A percentile compares a stretch with the other conserved stretches of the same genome.
Evolutionary conservation across 495 filamentous ascomycete species (phyloP).

Genomic region (Massariosphaeria phaeospora): DNA sequence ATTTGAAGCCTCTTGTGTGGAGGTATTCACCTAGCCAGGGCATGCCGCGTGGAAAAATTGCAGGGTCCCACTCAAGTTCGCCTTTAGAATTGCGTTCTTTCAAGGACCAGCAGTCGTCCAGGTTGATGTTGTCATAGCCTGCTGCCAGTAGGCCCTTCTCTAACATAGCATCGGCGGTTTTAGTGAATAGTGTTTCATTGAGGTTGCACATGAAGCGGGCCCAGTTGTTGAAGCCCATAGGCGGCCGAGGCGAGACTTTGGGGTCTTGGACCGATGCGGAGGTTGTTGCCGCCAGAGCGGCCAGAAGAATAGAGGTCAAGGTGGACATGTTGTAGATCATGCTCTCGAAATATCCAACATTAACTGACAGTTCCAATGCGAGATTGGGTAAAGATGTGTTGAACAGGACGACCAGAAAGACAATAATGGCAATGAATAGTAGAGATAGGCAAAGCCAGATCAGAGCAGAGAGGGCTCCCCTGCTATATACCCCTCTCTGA

Average conservation of each 20-base stretch:
- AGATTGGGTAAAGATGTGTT: neutral
- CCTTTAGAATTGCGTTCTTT: slow-evolving; percentile 35
- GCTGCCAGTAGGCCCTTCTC: slow-evolving; percentile 40
- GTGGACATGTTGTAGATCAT: slow-evolving; percentile 4
- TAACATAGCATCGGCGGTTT: slow-evolving; percentile 42
- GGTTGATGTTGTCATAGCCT: slow-evolving; percentile 44
- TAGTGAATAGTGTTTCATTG: slow-evolving; percentile 44
- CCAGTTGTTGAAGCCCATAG: slow-evolving; percentile 49
- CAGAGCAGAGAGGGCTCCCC: too few relatives aligned
- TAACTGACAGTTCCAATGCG: neutral
- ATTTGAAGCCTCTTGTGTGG: slow-evolving; percentile 37
- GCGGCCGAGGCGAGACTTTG: slow-evolving; percentile 30
- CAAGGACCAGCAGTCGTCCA: slow-evolving; percentile 46
- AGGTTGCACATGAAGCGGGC: slow-evolving; percentile 44
- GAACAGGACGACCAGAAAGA: neutral
- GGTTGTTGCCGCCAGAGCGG: neutral
- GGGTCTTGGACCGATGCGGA: slow-evolving; percentile 14
- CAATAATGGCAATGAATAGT: neutral
- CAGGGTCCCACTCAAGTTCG: slow-evolving; percentile 41
- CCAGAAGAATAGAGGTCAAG: slow-evolving; percentile 4
- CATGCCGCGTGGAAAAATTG: slow-evolving; percentile 41
- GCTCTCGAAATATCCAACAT: neutral
- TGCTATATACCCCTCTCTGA: slow-evolving; percentile 12
- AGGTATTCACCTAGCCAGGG: slow-evolving; percentile 43
- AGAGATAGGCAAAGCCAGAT: too few relatives aligned